Conservation (phyloP, 2,329 filamentous ascomycete genomes). For the Endothia cerciana region DNA sequence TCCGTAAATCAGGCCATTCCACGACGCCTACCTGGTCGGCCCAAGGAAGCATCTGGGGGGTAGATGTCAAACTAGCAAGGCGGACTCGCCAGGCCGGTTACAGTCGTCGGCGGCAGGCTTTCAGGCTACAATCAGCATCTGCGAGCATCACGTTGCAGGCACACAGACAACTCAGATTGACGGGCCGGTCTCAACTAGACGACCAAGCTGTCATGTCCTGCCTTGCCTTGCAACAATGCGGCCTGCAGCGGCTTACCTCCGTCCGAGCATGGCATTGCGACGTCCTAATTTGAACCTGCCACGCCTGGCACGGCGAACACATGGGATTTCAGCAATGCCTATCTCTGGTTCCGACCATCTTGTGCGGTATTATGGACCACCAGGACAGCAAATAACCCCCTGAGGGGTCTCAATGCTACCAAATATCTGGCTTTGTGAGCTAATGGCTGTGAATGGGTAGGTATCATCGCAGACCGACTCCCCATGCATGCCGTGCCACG, state of each 20-base stretch:
- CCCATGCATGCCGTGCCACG: constrained; percentile 15
- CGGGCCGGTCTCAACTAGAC: neutral
- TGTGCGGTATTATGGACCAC: constrained; percentile 3
- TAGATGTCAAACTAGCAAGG: neutral
- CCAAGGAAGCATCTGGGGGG: neutral
- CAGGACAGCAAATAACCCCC: constrained; percentile 9
- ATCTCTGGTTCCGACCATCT: neutral
- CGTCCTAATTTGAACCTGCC: constrained; percentile 11
- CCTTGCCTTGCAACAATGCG: constrained; percentile 18
- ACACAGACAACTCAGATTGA: constrained; percentile 3
- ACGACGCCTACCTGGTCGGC: neutral
- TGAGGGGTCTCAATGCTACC: neutral
- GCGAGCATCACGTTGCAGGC: too few relatives aligned
- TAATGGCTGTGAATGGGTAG: neutral
- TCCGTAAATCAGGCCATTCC: constrained; percentile 14
- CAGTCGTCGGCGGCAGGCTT: too few relatives aligned
- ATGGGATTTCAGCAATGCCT: neutral
- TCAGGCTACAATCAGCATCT: too few relatives aligned
- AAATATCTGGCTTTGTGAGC: neutral
- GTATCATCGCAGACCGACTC: constrained; percentile 4
- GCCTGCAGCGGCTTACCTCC: constrained; percentile 16
- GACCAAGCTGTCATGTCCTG: constrained; percentile 1
- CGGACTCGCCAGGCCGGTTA: neutral
- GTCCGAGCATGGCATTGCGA: constrained; percentile 22
- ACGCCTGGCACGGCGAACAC: constrained; percentile 14